These are phyloP conservation scores for Camelina sativa DNA, from an alignment of 345 rosid genomes.

Conservation along the genomic window DNA sequence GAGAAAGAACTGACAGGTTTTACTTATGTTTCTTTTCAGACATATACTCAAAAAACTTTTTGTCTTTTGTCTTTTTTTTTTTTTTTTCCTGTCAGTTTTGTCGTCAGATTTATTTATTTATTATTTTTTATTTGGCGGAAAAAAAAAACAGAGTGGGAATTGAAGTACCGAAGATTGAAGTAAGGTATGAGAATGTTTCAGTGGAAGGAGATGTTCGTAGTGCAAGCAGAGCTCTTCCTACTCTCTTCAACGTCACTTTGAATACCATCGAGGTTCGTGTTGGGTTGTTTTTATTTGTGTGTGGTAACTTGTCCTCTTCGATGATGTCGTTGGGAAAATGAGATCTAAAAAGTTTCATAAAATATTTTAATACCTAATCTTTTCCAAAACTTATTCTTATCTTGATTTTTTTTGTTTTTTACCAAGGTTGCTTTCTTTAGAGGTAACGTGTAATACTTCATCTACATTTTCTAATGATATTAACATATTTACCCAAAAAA, in stretches of 20 bases:
- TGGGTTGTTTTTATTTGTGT: neutral
- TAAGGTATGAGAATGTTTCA: conserved; percentile 64
- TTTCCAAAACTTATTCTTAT: too few species aligned
- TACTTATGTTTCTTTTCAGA: neutral
- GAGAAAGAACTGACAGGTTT: conserved; percentile 77
- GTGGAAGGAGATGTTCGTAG: conserved; percentile 73
- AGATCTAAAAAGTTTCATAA: conserved; percentile 7
- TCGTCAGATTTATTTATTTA: neutral
- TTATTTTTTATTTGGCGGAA: neutral
- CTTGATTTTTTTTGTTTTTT: too few species aligned
- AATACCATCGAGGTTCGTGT: conserved; percentile 65
- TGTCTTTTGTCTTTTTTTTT: neutral
- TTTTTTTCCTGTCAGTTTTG: neutral
- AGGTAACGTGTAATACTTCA: too few species aligned
- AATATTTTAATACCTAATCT: too few species aligned
- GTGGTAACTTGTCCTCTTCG: conserved; percentile 19
- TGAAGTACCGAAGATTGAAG: conserved; percentile 81
- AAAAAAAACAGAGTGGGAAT: conserved; percentile 68
- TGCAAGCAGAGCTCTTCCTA: conserved; percentile 92
- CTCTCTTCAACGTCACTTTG: conserved; percentile 64
- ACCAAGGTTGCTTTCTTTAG: too few species aligned
- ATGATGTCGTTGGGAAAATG: conserved; percentile 18
- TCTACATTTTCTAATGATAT: too few species aligned
- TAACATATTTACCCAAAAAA: too few species aligned
- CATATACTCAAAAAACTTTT: neutral